Conservation (phyloP, 768 basidiomycete genomes). For the Boletales sp. region DNA sequence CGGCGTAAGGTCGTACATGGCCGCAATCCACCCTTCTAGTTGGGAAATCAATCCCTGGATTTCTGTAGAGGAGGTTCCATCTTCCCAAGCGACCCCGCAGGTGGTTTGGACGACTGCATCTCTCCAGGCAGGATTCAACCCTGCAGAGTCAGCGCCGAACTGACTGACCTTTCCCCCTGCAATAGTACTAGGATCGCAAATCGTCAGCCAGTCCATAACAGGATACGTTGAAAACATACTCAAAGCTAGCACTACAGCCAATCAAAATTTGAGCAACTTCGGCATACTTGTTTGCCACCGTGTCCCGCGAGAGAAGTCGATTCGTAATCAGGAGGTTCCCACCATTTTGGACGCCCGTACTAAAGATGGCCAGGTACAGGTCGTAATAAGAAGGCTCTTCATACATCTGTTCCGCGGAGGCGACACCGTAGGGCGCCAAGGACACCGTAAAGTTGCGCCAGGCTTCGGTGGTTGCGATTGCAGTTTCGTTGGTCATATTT, state of each 20-base stretch:
- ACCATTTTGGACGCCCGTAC: not conserved
- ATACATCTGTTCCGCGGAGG: not conserved
- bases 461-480: constrained; percentile 32
- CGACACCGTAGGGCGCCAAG: constrained; percentile 5
- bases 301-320: constrained; percentile 11
- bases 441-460: constrained; percentile 29
- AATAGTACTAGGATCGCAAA: constrained; percentile 28
- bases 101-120: constrained; percentile 33
- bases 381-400: constrained; percentile 7
- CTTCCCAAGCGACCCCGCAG: constrained; percentile 18
- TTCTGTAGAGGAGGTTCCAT: constrained; percentile 15
- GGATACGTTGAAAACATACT: not conserved
- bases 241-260: constrained; percentile 1
- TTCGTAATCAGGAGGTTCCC: constrained; percentile 1
- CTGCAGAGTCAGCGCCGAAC: constrained; percentile 35
- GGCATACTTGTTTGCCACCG: constrained; percentile 1
- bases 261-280: constrained; percentile 8
- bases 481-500: constrained; percentile 34
- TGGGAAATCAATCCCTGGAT: constrained; percentile 12
- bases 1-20: constrained; percentile 31
- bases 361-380: not conserved
- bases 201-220: not conserved
- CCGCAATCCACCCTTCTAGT: constrained; percentile 15
- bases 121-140: constrained; percentile 49
- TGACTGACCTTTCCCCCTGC: constrained; percentile 42